Base-by-base conservation (phyloP, 805 yeast species). In the Kodamaea restingae region DNA sequence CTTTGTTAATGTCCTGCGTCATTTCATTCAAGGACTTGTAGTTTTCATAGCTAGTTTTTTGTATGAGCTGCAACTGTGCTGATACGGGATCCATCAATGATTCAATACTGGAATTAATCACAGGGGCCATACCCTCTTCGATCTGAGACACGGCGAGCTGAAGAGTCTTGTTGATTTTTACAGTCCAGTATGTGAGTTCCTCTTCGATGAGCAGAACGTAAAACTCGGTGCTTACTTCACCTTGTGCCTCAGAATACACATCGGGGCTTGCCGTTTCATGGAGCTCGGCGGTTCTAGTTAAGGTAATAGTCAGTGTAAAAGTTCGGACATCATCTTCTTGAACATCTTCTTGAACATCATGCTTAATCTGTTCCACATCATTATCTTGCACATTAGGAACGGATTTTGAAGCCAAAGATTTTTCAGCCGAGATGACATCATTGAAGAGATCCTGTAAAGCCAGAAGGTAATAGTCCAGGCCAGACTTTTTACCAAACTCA, bases 121-220 rank as follows among this genome's bases (percentile, higher is more conserved):
- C 43, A 0, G 65, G 64, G 18, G 49, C 46, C 50, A 65, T 61
- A 22, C 65, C 71, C 15, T 36, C 33, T 12, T 54, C 58, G 31
- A 69, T 55, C 39, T 56, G 64, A 7, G 47, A 42, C n/a, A 43
- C 31, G 0, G 73, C 70, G 43, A 67, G 52, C 15, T 55, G 51
- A 31, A 66, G 46, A 6, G 71, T 59, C 32, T 56, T 61, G 39
- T 57, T 49, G 15, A 68, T 61, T 42, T 61, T 63, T 5, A 37
- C 24, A 31, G 56, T 58, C 69, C 71, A 69, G 36, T 49, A 47
- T 3, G 32, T 22, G 30, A 68, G 50, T 35, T 64, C 64, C n/a
- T 49, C 49, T 31, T 64, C 56, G n/a, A 67, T 49, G 5, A 27
- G 32, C 11, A 34, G 27, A 12, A 8, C 14, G n/a, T 25, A 36